phyloP scores from a whole-genome alignment of 306 rosid genomes.

The Myrica gale region DNA sequence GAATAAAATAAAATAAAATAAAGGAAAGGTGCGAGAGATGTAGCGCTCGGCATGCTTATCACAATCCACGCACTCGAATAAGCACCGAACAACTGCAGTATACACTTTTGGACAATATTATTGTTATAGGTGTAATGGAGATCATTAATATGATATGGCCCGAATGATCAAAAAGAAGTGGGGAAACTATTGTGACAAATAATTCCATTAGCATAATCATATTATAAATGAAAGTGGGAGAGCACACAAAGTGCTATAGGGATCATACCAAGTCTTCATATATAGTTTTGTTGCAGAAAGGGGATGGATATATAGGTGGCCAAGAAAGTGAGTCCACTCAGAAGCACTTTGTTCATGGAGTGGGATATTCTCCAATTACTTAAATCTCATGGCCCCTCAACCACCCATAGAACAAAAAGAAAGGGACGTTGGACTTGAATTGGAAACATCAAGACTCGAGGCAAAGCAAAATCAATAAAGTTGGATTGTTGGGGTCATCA shows the following conservation, averaged over 20 bases:
- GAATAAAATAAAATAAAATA: background rate
- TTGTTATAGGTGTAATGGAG: slow-evolving; percentile 28
- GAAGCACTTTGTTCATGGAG: slow-evolving; percentile 42
- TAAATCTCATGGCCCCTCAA: slow-evolving; percentile 26
- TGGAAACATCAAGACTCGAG: background rate
- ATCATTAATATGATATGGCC: background rate
- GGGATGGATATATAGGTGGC: slow-evolving; percentile 37
- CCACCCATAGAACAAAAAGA: slow-evolving; percentile 13
- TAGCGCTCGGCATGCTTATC: slow-evolving; percentile 9
- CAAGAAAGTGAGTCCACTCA: slow-evolving; percentile 55
- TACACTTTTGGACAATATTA: background rate
- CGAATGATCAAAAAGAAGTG: slow-evolving; percentile 31
- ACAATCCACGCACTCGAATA: slow-evolving; percentile 6
- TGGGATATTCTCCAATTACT: slow-evolving; percentile 38
- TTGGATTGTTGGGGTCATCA: slow-evolving; percentile 28
- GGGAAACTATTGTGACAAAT: slow-evolving; percentile 40
- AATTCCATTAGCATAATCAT: slow-evolving; percentile 53
- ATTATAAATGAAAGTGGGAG: slow-evolving; percentile 49
- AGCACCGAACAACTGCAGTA: slow-evolving; percentile 15
- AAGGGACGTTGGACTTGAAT: slow-evolving; percentile 2
- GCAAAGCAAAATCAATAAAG: slow-evolving; percentile 2
- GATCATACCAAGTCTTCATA: slow-evolving; percentile 33
- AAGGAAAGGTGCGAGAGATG: slow-evolving; percentile 1
- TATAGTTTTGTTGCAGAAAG: slow-evolving; percentile 22
- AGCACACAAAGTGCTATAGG: slow-evolving; percentile 38